phyloP scores from a whole-genome alignment of 805 yeast genomes.

The Kuraishia borneana region DNA sequence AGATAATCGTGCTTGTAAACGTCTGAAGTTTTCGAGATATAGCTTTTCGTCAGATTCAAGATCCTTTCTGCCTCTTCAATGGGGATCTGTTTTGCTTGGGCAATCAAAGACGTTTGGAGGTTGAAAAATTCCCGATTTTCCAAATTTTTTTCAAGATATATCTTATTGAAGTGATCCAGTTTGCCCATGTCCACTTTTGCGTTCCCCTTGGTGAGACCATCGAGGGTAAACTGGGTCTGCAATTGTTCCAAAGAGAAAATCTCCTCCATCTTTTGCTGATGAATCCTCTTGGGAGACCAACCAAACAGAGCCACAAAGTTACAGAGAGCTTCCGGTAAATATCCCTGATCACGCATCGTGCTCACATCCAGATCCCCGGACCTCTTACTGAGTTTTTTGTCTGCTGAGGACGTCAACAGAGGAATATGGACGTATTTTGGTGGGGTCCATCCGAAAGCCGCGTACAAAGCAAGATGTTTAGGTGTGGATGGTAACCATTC shows the following conservation, averaged over 20 bases:
- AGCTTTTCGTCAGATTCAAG: slow-evolving; percentile 32
- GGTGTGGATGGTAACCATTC: slow-evolving; percentile 98
- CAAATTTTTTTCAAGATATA: slow-evolving; percentile 40
- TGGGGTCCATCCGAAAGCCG: slow-evolving; percentile 75
- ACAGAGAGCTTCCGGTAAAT: slow-evolving; percentile 76
- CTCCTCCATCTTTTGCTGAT: slow-evolving; percentile 40
- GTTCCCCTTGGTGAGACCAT: slow-evolving; percentile 81
- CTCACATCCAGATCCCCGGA: slow-evolving; percentile 70
- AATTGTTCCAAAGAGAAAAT: slow-evolving; percentile 41
- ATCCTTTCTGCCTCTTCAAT: slow-evolving; percentile 22
- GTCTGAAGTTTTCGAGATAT: slow-evolving; percentile 44
- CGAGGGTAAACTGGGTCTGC: slow-evolving; percentile 44
- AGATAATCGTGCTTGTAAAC: slow-evolving; percentile 38
- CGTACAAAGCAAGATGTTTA: slow-evolving; percentile 78
- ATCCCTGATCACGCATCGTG: slow-evolving; percentile 45
- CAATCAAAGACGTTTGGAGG: no score
- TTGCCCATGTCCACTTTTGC: slow-evolving; percentile 82
- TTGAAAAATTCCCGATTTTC: slow-evolving; percentile 22
- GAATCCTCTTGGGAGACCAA: slow-evolving; percentile 72
- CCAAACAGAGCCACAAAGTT: slow-evolving; percentile 89
- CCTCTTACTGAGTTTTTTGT: slow-evolving; percentile 78
- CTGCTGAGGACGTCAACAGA: slow-evolving; percentile 57
- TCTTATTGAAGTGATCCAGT: slow-evolving; percentile 66
- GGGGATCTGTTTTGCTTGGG: slow-evolving; percentile 6
- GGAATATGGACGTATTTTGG: slow-evolving; percentile 90